Percentiles rank a stretch among this genome's conserved stretches.
Evolutionary conservation across 331 rosid genomes (phyloP).

Genomic region (Prunus yedoensis): DNA sequence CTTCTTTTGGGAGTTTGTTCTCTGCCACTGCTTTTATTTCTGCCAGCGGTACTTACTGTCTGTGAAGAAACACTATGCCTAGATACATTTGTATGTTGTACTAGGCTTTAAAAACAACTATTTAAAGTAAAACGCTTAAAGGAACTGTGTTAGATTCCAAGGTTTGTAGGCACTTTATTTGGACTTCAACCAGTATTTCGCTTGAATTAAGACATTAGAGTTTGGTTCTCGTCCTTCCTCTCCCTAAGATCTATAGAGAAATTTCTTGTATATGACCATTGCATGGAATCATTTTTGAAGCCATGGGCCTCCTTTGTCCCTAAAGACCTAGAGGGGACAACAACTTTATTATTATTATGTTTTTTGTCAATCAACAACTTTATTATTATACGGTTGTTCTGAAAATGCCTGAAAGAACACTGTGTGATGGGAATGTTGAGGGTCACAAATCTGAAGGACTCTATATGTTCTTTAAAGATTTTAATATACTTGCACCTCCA

Average conservation of each 20-base stretch:
- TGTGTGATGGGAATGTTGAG: neutral
- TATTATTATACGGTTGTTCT: neutral
- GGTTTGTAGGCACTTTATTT: slow-evolving; percentile 30
- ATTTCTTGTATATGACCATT: neutral
- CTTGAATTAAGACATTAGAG: neutral
- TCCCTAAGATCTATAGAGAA: neutral
- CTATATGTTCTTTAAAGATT: neutral
- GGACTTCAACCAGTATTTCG: neutral
- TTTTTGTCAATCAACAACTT: too few species aligned
- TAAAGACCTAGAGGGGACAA: neutral
- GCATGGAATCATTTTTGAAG: neutral
- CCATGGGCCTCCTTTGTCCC: too few species aligned
- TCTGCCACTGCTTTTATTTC: neutral
- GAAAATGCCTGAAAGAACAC: neutral
- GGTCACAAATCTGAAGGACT: neutral
- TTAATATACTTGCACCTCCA: neutral
- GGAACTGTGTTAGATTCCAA: slow-evolving; percentile 36
- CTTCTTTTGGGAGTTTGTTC: neutral
- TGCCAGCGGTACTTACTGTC: neutral
- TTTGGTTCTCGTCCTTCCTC: neutral
- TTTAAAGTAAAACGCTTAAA: slow-evolving; percentile 8
- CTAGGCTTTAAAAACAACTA: too few species aligned
- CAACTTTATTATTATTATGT: neutral
- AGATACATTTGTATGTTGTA: too few species aligned
- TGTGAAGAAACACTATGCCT: too few species aligned